Conservation (phyloP, 495 filamentous ascomycete species). For the Penicillium salamii region DNA sequence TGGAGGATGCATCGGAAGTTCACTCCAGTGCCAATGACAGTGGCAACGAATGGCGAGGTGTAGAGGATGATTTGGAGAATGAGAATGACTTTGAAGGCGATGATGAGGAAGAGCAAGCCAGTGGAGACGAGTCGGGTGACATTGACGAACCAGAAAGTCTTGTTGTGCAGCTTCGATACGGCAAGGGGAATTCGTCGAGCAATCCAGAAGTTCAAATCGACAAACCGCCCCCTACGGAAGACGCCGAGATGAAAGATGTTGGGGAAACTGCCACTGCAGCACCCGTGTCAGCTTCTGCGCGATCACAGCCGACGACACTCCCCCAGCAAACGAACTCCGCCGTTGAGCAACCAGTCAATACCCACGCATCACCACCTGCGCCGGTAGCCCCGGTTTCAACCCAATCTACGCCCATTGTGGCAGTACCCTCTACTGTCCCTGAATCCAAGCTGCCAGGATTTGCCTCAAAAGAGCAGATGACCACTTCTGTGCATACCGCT, state of each 20-base stretch:
- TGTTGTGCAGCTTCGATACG: conserved; percentile 63
- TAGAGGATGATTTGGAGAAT: conserved; percentile 71
- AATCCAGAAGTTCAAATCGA: conserved; percentile 17
- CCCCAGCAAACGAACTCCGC: not conserved
- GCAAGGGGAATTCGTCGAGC: conserved; percentile 29
- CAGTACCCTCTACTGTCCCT: not conserved
- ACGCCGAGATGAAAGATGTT: conserved; percentile 12
- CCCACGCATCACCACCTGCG: not conserved
- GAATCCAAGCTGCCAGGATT: not conserved
- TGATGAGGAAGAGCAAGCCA: conserved; percentile 59
- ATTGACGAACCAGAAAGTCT: conserved; percentile 56
- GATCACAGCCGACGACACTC: not conserved
- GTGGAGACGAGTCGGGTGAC: conserved; percentile 56
- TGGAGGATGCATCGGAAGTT: conserved; percentile 64
- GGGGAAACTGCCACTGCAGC: not conserved
- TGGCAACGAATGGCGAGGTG: conserved; percentile 64
- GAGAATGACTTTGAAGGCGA: conserved; percentile 66
- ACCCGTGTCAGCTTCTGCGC: not conserved
- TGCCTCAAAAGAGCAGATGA: not conserved
- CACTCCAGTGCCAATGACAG: conserved; percentile 55
- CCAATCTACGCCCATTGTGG: conserved; percentile 1
- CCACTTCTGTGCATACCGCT: not conserved
- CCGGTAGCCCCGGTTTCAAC: not conserved
- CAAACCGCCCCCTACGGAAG: conserved; percentile 18
- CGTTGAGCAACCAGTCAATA: not conserved